These are phyloP conservation scores for Aspergillus mulundensis DNA, from an alignment of 495 filamentous ascomycete species.

Conservation along the genomic window DNA sequence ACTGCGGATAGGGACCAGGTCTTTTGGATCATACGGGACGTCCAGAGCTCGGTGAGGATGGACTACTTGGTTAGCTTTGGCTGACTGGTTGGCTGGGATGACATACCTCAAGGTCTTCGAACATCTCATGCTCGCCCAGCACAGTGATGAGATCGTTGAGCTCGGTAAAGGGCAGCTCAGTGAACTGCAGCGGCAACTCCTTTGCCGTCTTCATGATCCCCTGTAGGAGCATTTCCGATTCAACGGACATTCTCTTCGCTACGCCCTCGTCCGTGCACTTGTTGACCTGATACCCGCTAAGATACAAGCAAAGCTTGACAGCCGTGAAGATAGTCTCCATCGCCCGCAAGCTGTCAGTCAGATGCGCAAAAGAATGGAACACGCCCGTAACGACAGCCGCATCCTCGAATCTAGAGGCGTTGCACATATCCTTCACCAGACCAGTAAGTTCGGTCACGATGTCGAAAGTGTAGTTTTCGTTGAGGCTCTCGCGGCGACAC, in stretches of 20 bases:
- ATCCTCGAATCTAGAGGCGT: slow-evolving; percentile 42
- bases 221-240: slow-evolving; percentile 51
- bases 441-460: slow-evolving; percentile 39
- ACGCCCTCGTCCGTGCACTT: slow-evolving; percentile 38
- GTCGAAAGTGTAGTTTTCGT: slow-evolving; percentile 34
- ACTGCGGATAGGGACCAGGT: slow-evolving; percentile 52
- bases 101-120: slow-evolving; percentile 54
- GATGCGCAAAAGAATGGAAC: slow-evolving; percentile 52
- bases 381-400: slow-evolving; percentile 51
- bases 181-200: slow-evolving; percentile 47
- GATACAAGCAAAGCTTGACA: slow-evolving; percentile 52
- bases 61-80: slow-evolving; percentile 21
- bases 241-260: slow-evolving; percentile 43
- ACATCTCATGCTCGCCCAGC: slow-evolving; percentile 56
- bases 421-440: slow-evolving; percentile 39
- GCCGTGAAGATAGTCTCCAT: slow-evolving; percentile 46
- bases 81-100: not conserved
- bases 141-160: slow-evolving; percentile 53
- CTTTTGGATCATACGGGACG: slow-evolving; percentile 55
- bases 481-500: slow-evolving; percentile 47
- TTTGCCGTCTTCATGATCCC: slow-evolving; percentile 49
- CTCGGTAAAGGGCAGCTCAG: slow-evolving; percentile 47
- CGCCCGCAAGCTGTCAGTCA: slow-evolving; percentile 49
- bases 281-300: slow-evolving; percentile 46
- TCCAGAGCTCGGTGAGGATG: slow-evolving; percentile 57